Percentiles rank a stretch among this genome's conserved stretches.
These are phyloP conservation scores for Stipa capillata DNA, from an alignment of 176 grass and related monocot species.

Conservation along the genomic window DNA sequence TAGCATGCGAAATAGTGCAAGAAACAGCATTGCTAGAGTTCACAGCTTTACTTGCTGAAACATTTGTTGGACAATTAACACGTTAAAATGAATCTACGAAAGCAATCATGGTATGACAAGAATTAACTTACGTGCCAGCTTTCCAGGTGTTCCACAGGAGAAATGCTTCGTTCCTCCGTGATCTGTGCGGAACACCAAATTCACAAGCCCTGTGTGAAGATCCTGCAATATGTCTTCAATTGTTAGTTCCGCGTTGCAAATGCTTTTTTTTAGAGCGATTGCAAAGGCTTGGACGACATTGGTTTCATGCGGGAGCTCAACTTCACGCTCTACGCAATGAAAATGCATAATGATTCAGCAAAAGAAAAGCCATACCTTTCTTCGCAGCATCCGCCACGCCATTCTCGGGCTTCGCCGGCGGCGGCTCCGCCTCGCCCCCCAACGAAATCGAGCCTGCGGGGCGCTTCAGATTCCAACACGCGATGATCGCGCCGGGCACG, in stretches of 20 bases:
- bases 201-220: constrained; percentile 20
- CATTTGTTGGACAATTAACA: background rate
- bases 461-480: background rate
- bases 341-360: background rate
- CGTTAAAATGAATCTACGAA: background rate
- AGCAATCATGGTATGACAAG: background rate
- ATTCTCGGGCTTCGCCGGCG: constrained; percentile 1
- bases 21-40: background rate
- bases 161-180: background rate
- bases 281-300: background rate
- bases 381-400: constrained; percentile 47
- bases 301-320: background rate
- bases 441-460: background rate
- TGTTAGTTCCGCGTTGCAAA: background rate
- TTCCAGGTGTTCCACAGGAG: constrained; percentile 9
- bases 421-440: background rate
- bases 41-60: background rate
- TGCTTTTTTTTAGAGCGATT: background rate
- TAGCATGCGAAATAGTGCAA: background rate
- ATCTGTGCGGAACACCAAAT: constrained; percentile 12
- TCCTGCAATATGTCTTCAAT: constrained; percentile 10
- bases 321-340: background rate
- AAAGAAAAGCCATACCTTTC: constrained; percentile 23
- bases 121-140: constrained; percentile 30
- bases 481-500: background rate